Base-by-base conservation (phyloP, 371 early-diverging fungal genomes). In the Smittium culicis region DNA sequence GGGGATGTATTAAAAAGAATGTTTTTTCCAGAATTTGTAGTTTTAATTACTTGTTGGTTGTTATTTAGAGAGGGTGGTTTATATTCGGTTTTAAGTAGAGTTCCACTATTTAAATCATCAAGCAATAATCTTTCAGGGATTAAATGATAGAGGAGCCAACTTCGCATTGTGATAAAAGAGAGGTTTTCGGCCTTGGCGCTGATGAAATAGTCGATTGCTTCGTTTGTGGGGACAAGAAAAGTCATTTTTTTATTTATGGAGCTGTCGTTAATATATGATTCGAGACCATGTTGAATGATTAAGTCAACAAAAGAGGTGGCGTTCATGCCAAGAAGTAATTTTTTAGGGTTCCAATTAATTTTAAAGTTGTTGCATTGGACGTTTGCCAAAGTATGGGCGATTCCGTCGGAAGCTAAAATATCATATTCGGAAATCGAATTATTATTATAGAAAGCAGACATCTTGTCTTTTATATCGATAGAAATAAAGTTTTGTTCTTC, bases 111-210 rank as follows among this genome's bases (percentile, higher is more conserved):
- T 30, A 78, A 72, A n/a, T 72, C 71, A n/a, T 66, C 70, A 28
- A 66, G 20, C 60, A 61, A 28, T 32, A 68, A 54, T 66, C 72
- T 69, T 17, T 74, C 77, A 8, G 73, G 71, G 28, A 70, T 66
- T 20, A 77, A 62, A 69, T 77, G 77, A 54, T 77, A 77, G 56
- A 68, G 74, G n/a, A 77, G 71, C 73, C 77, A 77, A 31, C 77
- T 58, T n/a, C 28, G 25, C 14, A 30, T 58, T 30, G 27, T 64
- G 17, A 31, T 14, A n/a, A n/a, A n/a, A n/a, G n/a, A n/a, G 24
- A 35, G 28, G 61, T 54, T 71, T 69, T 20, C 62, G 75, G 3
- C 69, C 65, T 54, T 70, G 77, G 61, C 68, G 70, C 28, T 67
- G 74, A 66, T 73, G 72, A 29, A 72, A 71, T 78, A 72, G 45